Evolutionary conservation across 2,329 filamentous ascomycete genomes (phyloP).

Genomic region (Aureobasidium subglaciale): DNA sequence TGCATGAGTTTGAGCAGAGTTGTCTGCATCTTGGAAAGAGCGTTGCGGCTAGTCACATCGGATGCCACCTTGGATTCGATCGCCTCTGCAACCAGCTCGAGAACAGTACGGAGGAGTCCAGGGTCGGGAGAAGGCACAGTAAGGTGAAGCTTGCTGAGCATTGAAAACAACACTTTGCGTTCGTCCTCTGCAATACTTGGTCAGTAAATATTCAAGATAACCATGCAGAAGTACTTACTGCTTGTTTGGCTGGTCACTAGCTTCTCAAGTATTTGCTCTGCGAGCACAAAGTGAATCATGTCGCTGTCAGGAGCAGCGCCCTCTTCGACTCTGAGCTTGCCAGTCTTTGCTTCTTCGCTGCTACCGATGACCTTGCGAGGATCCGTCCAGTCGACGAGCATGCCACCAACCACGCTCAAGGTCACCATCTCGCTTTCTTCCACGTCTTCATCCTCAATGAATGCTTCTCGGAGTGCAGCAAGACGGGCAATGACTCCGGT

Average conservation of each 20-base stretch:
- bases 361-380: constrained; percentile 68
- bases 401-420: constrained; percentile 69
- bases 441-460: constrained; percentile 54
- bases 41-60: constrained; percentile 47
- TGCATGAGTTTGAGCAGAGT: constrained; percentile 48
- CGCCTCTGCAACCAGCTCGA: constrained; percentile 41
- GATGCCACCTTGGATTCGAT: constrained; percentile 44
- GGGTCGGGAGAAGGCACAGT: constrained; percentile 32
- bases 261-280: constrained; percentile 68
- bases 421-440: constrained; percentile 70
- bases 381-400: constrained; percentile 91
- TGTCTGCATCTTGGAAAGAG: constrained; percentile 47
- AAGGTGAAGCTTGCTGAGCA: constrained; percentile 78
- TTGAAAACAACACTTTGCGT: constrained; percentile 69
- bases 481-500: constrained; percentile 69
- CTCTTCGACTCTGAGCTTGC: constrained; percentile 35
- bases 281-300: constrained; percentile 67
- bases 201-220: constrained; percentile 22
- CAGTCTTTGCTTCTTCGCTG: constrained; percentile 49
- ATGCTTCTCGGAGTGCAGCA: constrained; percentile 29
- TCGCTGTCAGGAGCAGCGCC: constrained; percentile 53
- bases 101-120: constrained; percentile 31
- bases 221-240: constrained; percentile 46
- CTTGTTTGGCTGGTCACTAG: constrained; percentile 56
- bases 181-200: constrained; percentile 59